phyloP scores from a whole-genome alignment of 257 asterid species.

The Solanum gracilifrons region DNA sequence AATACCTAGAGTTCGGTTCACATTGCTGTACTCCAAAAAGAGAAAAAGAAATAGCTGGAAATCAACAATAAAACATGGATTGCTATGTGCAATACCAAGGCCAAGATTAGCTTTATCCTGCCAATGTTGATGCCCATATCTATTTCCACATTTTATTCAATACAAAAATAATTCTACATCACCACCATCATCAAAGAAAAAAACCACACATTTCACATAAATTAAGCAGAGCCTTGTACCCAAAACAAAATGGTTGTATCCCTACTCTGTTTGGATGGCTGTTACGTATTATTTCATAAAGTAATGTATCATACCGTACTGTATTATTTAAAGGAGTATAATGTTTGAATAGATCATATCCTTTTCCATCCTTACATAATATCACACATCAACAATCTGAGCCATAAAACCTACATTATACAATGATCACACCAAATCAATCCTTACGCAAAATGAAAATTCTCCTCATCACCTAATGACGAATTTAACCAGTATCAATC shows the following conservation, averaged over 20 bases:
- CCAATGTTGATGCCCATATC: not conserved
- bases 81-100: not conserved
- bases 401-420: not conserved
- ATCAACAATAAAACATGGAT: not conserved
- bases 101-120: not conserved
- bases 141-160: not conserved
- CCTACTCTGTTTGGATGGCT: not conserved
- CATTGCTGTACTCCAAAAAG: not conserved
- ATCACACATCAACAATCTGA: not conserved
- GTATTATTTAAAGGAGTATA: not conserved
- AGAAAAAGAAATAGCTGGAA: not conserved
- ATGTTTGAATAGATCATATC: not conserved
- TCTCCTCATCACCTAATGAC: no score
- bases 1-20: not conserved
- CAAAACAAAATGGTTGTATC: not conserved
- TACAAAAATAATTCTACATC: not conserved
- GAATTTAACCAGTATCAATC: not conserved
- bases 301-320: not conserved
- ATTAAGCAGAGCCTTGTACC: not conserved
- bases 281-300: not conserved
- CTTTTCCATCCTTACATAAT: not conserved
- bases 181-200: not conserved
- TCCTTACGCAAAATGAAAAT: not conserved
- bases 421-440: not conserved
- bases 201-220: not conserved